Evolutionary conservation across 2,329 filamentous ascomycete genomes (phyloP), one percentile per base, ranked within the genome.

Genomic region (Waltergamsia citrina): DNA sequence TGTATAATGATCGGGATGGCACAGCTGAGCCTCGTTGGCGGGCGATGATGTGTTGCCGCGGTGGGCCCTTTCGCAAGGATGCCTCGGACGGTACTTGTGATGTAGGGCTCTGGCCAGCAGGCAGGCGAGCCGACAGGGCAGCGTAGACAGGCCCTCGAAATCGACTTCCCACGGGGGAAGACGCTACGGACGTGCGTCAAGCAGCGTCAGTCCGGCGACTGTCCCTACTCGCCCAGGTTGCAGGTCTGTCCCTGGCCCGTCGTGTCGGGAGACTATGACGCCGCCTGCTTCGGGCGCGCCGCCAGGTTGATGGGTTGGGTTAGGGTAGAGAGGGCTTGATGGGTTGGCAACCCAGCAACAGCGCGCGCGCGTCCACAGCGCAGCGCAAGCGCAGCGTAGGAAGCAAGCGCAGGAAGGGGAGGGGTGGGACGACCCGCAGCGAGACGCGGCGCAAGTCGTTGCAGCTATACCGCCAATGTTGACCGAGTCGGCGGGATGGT

Each of bases 21-120:
- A 74, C 71, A 72, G 65, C 63, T 60, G 52, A 60, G 55, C 54
- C 35, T 36, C 15, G 33, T 20, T 35, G 26, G 25, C 60, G 63
- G 59, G 57, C 58, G 59, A 61, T 73, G 70, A 74, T 72, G 71
- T 74, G 69, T 72, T 59, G n/a, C 46, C 41, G 49, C 67, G 62
- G 34, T 31, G 61, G 64, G 68, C 72, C 71, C 74, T 70, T 71
- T 74, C 69, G 70, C 69, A 69, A 35, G 38, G 31, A 16, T 21
- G 20, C 20, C n/a, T 21, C 22, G 19, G 9, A 18, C 21, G n/a
- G 34, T 29, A 30, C 23, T 21, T 25, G 14, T 32, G 35, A 31
- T 27, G 25, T 39, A 40, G 41, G 41, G 41, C 39, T 41, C 31
- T n/a, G n/a, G 30, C 19, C 21, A 3, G 28, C 16, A 24, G 29